Conservation (phyloP, 177 flowering plant species). For the Telopea speciosissima region DNA sequence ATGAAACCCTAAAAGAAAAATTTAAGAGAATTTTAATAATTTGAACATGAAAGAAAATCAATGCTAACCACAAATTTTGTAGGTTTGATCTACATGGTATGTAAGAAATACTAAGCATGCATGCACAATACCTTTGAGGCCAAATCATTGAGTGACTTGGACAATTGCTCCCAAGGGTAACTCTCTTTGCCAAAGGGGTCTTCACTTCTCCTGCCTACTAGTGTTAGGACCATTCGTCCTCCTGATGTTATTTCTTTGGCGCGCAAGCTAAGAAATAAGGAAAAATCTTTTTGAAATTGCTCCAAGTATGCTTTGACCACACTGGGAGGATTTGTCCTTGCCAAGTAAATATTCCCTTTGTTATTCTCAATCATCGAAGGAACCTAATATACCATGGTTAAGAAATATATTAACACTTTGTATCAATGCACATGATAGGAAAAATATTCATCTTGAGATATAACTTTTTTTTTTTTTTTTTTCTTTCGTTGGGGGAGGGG, state of each 20-base stretch:
- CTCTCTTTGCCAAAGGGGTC: neutral
- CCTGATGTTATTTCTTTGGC: neutral
- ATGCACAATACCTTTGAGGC: neutral
- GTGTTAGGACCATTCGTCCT: neutral
- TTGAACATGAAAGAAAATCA: neutral
- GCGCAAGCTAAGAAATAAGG: neutral
- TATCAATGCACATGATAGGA: too few relatives aligned
- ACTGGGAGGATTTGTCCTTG: neutral
- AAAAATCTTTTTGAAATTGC: neutral
- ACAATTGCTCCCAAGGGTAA: neutral
- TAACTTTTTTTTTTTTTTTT: too few relatives aligned
- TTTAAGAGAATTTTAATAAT: too few relatives aligned
- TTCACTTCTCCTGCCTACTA: neutral
- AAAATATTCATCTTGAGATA: too few relatives aligned
- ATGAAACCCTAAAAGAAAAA: neutral
- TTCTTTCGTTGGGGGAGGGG: too few relatives aligned
- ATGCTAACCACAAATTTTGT: too few relatives aligned
- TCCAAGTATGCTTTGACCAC: neutral
- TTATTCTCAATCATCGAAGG: neutral
- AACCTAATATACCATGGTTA: neutral
- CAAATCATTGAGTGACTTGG: neutral
- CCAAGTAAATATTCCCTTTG: neutral
- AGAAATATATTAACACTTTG: too few relatives aligned
- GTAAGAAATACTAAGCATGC: too few relatives aligned
- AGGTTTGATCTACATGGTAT: too few relatives aligned